Percentiles rank a stretch among this genome's conserved stretches.
Evolutionary conservation across 345 rosid genomes (phyloP).

Genomic region (Citrus reticulata): DNA sequence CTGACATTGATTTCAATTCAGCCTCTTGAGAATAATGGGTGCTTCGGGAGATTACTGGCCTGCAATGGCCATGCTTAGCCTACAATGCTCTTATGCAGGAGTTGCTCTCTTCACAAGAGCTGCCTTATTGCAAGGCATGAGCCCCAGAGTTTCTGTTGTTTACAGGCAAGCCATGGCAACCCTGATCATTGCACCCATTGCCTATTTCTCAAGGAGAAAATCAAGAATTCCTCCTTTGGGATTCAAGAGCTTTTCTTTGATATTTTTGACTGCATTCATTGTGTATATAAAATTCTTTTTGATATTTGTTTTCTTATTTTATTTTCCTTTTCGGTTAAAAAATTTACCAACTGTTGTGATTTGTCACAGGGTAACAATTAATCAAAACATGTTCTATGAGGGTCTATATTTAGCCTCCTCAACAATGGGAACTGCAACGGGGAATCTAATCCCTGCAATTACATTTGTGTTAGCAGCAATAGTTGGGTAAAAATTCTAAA

Average conservation of each 20-base stretch:
- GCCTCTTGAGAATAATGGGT: constrained; percentile 2
- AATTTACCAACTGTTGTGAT: not conserved
- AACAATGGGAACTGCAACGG: constrained; percentile 33
- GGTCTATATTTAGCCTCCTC: constrained; percentile 42
- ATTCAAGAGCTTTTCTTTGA: constrained; percentile 30
- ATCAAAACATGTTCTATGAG: constrained; percentile 35
- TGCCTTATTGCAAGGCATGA: constrained; percentile 37
- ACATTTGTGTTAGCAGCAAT: constrained; percentile 33
- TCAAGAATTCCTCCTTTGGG: constrained; percentile 21
- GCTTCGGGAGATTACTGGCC: constrained; percentile 25
- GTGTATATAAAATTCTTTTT: constrained; percentile 17
- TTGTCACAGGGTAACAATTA: constrained; percentile 26
- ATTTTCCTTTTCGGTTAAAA: not conserved
- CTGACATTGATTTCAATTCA: not conserved
- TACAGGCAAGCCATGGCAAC: constrained; percentile 42
- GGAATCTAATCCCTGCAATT: constrained; percentile 36
- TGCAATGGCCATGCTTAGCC: constrained; percentile 27
- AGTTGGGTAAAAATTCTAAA: not conserved
- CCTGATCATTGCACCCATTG: constrained; percentile 29
- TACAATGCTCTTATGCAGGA: constrained; percentile 31
- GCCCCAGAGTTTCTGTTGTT: constrained; percentile 34
- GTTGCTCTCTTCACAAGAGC: constrained; percentile 30
- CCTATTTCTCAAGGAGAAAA: constrained; percentile 28
- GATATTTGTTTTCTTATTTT: not conserved
- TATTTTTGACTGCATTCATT: constrained; percentile 34